Conservation (phyloP, 169 alveolate species). For the Plasmodium knowlesi region DNA sequence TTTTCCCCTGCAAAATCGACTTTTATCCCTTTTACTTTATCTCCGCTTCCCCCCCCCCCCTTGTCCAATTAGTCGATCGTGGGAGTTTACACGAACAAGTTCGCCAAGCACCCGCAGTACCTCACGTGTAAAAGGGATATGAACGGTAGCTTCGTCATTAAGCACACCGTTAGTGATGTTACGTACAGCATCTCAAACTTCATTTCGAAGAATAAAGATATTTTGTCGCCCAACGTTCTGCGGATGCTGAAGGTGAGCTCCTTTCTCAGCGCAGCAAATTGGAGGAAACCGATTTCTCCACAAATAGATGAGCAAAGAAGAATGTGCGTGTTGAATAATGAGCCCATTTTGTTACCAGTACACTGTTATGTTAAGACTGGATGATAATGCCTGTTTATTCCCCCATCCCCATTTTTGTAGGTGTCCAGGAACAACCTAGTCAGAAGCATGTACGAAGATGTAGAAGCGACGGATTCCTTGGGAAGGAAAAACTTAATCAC, state of each 20-base stretch:
- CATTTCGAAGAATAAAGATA: slow-evolving; percentile 67
- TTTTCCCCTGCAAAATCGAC: not conserved
- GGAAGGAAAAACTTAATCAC: slow-evolving; percentile 60
- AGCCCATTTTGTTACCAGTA: not conserved
- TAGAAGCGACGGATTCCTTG: slow-evolving; percentile 42
- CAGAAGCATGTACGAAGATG: slow-evolving; percentile 24
- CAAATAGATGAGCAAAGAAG: not conserved
- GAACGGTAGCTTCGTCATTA: slow-evolving; percentile 34
- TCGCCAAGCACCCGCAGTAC: slow-evolving; percentile 33
- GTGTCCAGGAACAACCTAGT: slow-evolving; percentile 32
- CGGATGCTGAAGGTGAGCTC: slow-evolving; percentile 27
- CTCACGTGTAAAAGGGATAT: slow-evolving; percentile 7
- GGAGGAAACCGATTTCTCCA: not conserved
- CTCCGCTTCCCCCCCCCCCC: not conserved
- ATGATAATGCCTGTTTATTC: not conserved
- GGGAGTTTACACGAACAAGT: slow-evolving; percentile 33
- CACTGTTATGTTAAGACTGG: not conserved
- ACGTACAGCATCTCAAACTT: slow-evolving; percentile 41
- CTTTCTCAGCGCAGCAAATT: not conserved
- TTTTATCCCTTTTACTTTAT: not conserved
- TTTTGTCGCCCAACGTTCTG: slow-evolving; percentile 40
- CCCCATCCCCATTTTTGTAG: not conserved
- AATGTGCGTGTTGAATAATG: not conserved
- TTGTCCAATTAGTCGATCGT: slow-evolving; percentile 5
- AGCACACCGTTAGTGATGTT: slow-evolving; percentile 72